phyloP scores from a whole-genome alignment of 2,329 filamentous ascomycete species.

The Chaetomium strumarium region DNA sequence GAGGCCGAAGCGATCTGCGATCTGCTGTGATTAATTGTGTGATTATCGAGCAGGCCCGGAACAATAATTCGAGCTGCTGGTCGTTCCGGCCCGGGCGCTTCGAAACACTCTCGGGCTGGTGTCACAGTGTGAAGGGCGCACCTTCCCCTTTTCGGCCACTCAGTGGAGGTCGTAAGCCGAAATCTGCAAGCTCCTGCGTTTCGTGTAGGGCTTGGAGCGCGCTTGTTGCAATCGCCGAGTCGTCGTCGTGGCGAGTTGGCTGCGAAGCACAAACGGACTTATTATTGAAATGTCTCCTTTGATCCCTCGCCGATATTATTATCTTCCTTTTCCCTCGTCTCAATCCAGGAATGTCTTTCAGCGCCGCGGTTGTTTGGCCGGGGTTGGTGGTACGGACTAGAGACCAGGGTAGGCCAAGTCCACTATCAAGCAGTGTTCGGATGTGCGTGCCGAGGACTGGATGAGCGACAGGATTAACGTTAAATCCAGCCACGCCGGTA shows the following conservation, averaged over 20 bases:
- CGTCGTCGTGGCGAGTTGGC: background rate
- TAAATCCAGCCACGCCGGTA: no score
- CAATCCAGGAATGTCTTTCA: no score
- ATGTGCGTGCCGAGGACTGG: conserved; percentile 3
- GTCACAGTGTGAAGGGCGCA: conserved; percentile 19
- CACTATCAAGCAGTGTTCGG: background rate
- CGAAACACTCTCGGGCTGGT: conserved; percentile 6
- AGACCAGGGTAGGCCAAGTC: background rate
- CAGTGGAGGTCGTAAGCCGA: background rate
- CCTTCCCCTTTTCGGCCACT: conserved; percentile 24
- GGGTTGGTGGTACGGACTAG: background rate
- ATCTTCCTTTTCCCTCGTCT: background rate
- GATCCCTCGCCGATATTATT: background rate
- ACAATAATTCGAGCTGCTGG: conserved; percentile 10
- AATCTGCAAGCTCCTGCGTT: background rate
- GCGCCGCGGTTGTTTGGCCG: background rate
- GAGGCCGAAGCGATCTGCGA: conserved; percentile 8
- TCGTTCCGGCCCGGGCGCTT: conserved; percentile 16
- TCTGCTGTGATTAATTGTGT: conserved; percentile 10
- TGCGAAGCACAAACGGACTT: background rate
- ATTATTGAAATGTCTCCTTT: no score
- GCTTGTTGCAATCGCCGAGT: conserved; percentile 4
- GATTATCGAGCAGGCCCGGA: conserved; percentile 10
- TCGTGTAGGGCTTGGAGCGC: background rate
- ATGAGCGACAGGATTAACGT: background rate